Percentiles rank a stretch among this genome's conserved stretches.
Evolutionary conservation across 2,329 filamentous ascomycete genomes (phyloP).

Genomic region (Aspergillus transmontanensis): DNA sequence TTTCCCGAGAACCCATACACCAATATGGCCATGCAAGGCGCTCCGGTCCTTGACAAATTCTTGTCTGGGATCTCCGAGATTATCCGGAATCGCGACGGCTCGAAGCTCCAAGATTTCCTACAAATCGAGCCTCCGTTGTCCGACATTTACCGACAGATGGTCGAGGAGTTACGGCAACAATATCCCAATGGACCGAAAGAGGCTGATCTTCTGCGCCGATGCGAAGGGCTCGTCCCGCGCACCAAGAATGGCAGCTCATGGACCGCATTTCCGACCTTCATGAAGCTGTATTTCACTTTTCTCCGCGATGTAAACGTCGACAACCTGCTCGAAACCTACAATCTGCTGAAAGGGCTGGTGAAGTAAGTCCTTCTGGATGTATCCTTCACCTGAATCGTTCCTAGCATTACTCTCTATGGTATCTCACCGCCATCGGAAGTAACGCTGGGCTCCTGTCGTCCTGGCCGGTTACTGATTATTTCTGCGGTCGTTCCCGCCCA

Average conservation of each 20-base stretch:
- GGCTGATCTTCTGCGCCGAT: conserved; percentile 59
- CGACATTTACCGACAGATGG: conserved; percentile 68
- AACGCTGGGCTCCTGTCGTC: not conserved
- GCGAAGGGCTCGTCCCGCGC: conserved; percentile 65
- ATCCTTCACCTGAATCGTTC: not conserved
- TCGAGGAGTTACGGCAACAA: conserved; percentile 63
- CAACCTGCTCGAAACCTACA: conserved; percentile 74
- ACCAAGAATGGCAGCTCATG: conserved; percentile 69
- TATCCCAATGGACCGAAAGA: conserved; percentile 57
- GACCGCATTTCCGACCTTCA: conserved; percentile 76
- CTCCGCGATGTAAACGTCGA: conserved; percentile 78
- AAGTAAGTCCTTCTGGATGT: conserved; percentile 58
- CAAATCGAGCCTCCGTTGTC: conserved; percentile 73
- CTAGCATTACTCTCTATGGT: not conserved
- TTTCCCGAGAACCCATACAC: not conserved
- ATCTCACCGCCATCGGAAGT: not conserved
- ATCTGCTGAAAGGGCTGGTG: conserved; percentile 71
- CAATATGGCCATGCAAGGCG: conserved; percentile 38
- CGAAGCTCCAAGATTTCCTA: conserved; percentile 68
- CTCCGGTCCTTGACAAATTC: conserved; percentile 69
- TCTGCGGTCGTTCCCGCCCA: not conserved
- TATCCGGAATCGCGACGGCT: conserved; percentile 65
- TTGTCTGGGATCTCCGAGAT: conserved; percentile 65
- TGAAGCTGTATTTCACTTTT: conserved; percentile 79
- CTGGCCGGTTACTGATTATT: conserved; percentile 9